Evolutionary conservation across 306 rosid genomes (phyloP).

Genomic region (Vachellia collinsii): DNA sequence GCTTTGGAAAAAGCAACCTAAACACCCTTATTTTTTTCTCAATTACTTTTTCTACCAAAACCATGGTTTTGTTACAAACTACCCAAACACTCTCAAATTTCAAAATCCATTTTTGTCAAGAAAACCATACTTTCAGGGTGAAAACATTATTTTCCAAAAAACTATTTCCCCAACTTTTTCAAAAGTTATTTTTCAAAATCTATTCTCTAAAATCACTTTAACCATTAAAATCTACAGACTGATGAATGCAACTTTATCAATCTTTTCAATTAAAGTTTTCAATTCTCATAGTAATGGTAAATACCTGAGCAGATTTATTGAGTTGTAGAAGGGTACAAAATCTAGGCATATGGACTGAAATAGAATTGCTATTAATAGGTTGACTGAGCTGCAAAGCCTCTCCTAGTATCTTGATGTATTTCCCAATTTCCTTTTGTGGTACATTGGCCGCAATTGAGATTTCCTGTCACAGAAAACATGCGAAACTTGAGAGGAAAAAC

Average conservation of each 20-base stretch:
- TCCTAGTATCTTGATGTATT: slow-evolving; percentile 95
- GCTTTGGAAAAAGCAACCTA: no score
- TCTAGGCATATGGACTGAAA: slow-evolving; percentile 96
- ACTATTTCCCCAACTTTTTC: no score
- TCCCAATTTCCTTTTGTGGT: slow-evolving; percentile 91
- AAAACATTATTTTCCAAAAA: no score
- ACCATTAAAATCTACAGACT: not conserved
- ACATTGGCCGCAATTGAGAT: slow-evolving; percentile 96
- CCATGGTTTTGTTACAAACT: no score
- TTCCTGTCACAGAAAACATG: slow-evolving; percentile 61
- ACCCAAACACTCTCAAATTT: no score
- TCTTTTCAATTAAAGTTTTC: slow-evolving; percentile 14
- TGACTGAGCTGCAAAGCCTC: slow-evolving; percentile 96
- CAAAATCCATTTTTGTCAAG: no score
- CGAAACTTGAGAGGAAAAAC: slow-evolving; percentile 35
- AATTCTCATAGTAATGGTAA: slow-evolving; percentile 6
- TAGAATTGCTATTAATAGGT: slow-evolving; percentile 94
- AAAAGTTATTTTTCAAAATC: no score
- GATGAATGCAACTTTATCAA: slow-evolving; percentile 4
- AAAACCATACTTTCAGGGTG: no score
- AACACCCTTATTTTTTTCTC: no score
- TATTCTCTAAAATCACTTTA: no score
- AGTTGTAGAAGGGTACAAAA: slow-evolving; percentile 97
- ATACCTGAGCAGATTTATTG: slow-evolving; percentile 97
- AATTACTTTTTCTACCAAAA: no score